Conservation (phyloP, 208 protist genomes). For the Leishmania tropica region DNA sequence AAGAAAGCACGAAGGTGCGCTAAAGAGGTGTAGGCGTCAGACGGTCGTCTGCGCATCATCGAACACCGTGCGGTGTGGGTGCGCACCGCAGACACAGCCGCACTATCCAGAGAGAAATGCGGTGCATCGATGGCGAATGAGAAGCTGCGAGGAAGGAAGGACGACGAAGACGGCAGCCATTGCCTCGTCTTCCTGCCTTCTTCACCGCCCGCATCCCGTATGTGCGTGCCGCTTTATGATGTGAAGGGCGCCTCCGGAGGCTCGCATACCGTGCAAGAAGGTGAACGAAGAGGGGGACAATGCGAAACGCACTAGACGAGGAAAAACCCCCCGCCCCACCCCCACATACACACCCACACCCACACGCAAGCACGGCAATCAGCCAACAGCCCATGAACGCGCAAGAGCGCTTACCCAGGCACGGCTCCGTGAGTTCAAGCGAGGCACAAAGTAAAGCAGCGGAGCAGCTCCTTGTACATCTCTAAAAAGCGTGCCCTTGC, state of each 20-base stretch:
- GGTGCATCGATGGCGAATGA: not conserved
- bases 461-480: constrained; percentile 11
- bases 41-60: not conserved
- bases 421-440: not conserved
- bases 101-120: not conserved
- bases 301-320: not conserved
- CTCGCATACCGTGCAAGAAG: not conserved
- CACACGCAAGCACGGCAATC: not conserved
- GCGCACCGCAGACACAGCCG: not conserved
- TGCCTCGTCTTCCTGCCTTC: not conserved
- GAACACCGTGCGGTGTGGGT: not conserved
- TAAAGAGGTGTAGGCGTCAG: not conserved
- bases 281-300: not conserved
- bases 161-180: not conserved
- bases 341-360: too few relatives aligned
- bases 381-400: not conserved
- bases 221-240: not conserved
- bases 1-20: not conserved
- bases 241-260: not conserved
- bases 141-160: not conserved
- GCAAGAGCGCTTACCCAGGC: not conserved
- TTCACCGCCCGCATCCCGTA: not conserved
- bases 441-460: constrained; percentile 6
- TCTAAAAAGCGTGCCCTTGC: not conserved
- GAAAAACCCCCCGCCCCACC: not conserved